These are phyloP conservation scores for Ramalina intermedia DNA, from an alignment of 495 filamentous ascomycete species.

Conservation along the genomic window DNA sequence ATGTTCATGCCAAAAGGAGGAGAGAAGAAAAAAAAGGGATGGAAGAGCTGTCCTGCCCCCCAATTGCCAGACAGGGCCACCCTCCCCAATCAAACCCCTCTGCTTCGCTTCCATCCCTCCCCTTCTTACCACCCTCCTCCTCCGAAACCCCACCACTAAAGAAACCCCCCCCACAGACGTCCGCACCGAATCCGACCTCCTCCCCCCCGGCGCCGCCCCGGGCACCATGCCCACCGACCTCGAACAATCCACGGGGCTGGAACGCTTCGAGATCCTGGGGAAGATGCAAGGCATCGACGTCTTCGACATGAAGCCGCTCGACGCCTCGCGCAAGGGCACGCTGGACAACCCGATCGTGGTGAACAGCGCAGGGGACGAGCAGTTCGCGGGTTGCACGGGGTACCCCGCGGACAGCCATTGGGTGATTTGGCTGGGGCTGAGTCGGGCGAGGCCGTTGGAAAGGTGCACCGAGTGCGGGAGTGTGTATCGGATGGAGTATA, in stretches of 20 bases:
- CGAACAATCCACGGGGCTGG: constrained; percentile 89
- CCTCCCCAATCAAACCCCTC: background rate
- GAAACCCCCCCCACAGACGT: constrained; percentile 48
- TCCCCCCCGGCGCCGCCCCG: constrained; percentile 62
- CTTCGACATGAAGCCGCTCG: constrained; percentile 95
- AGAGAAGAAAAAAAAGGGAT: no score
- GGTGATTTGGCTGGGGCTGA: constrained; percentile 77
- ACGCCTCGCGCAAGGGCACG: constrained; percentile 84
- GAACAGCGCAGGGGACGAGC: constrained; percentile 82
- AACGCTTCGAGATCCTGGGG: constrained; percentile 95
- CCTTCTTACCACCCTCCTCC: background rate
- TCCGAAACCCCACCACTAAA: background rate
- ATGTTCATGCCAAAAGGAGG: no score
- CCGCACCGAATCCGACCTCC: constrained; percentile 62
- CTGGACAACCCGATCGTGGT: constrained; percentile 80
- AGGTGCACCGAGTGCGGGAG: constrained; percentile 92
- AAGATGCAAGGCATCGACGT: constrained; percentile 98
- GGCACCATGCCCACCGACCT: constrained; percentile 85
- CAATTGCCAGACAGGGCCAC: constrained; percentile 1
- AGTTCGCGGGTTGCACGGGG: constrained; percentile 93
- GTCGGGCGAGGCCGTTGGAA: constrained; percentile 77
- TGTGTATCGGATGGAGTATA: constrained; percentile 92
- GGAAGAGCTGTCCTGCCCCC: background rate
- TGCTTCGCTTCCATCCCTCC: no score
- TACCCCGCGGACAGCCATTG: constrained; percentile 81